These are phyloP conservation scores for Aspergillus versicolor DNA, from an alignment of 2,329 filamentous ascomycete species.

Conservation along the genomic window DNA sequence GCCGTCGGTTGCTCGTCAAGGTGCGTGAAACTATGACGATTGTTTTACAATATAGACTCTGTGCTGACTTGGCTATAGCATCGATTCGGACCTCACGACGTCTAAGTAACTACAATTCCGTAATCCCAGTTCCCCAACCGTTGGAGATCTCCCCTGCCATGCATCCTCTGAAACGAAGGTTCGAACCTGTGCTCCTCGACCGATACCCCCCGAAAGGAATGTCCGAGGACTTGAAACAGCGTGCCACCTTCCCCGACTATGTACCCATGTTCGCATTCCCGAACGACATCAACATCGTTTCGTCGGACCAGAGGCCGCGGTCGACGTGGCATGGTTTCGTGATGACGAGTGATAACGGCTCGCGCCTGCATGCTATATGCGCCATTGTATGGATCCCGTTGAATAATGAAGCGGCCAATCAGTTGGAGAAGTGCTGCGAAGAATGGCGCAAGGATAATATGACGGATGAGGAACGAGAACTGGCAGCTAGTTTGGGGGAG, in stretches of 20 bases:
- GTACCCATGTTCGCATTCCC: constrained; percentile 99
- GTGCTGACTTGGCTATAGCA: constrained; percentile 41
- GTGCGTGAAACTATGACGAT: constrained; percentile 50
- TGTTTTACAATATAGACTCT: not conserved
- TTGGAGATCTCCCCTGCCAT: constrained; percentile 86
- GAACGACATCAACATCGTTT: constrained; percentile 95
- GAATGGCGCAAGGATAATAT: constrained; percentile 89
- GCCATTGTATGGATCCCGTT: constrained; percentile 91
- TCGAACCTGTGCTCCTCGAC: constrained; percentile 94
- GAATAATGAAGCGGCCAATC: constrained; percentile 75
- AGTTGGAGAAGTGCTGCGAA: constrained; percentile 72
- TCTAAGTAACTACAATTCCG: constrained; percentile 96
- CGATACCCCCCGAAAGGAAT: constrained; percentile 84
- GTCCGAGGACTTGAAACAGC: constrained; percentile 73
- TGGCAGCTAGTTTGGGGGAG: constrained; percentile 88
- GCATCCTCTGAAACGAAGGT: constrained; percentile 90
- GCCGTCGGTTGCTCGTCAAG: constrained; percentile 70
- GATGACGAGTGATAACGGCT: constrained; percentile 92
- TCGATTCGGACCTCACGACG: constrained; percentile 80
- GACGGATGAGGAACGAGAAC: constrained; percentile 94
- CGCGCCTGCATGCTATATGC: constrained; percentile 87
- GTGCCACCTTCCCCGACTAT: constrained; percentile 91
- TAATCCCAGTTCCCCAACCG: constrained; percentile 90
- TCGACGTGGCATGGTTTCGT: constrained; percentile 99
- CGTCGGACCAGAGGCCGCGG: constrained; percentile 85